Percentiles rank a stretch among this genome's conserved stretches.
These are phyloP conservation scores for Davidsoniella australis DNA, from an alignment of 2,329 filamentous ascomycete genomes.

Conservation along the genomic window DNA sequence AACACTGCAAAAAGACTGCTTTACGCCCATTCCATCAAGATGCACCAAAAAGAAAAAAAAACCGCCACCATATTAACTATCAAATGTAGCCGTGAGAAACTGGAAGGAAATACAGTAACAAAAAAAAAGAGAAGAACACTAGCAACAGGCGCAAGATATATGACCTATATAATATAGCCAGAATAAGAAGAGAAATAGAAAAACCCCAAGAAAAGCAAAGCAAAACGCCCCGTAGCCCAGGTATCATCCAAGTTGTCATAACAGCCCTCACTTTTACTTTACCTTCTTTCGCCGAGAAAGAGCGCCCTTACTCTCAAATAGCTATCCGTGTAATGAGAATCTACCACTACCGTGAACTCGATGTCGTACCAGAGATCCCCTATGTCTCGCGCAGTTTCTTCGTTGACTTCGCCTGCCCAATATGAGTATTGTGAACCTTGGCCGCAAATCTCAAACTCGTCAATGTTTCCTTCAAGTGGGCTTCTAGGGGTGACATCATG, in stretches of 20 bases:
- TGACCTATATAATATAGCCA: no score
- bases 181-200: no score
- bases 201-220: constrained; percentile 1
- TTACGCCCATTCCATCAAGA: no score
- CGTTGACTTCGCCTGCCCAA: constrained; percentile 69
- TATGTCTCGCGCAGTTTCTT: constrained; percentile 31
- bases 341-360: background rate
- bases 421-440: constrained; percentile 84
- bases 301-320: background rate
- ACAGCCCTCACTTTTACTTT: constrained; percentile 8
- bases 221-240: constrained; percentile 9
- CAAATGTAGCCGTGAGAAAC: no score
- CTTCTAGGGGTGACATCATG: constrained; percentile 86
- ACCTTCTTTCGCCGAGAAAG: constrained; percentile 4
- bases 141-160: no score
- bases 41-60: no score
- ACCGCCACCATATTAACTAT: no score
- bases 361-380: background rate
- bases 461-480: constrained; percentile 79
- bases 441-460: constrained; percentile 92
- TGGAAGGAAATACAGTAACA: no score
- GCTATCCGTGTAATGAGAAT: background rate
- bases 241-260: constrained; percentile 12
- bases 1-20: no score
- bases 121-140: no score